A percentile compares a stretch with the other conserved stretches of the same genome.
These are phyloP conservation scores for Nakazawaea ambrosiae DNA, from an alignment of 805 yeast genomes.

Conservation along the genomic window DNA sequence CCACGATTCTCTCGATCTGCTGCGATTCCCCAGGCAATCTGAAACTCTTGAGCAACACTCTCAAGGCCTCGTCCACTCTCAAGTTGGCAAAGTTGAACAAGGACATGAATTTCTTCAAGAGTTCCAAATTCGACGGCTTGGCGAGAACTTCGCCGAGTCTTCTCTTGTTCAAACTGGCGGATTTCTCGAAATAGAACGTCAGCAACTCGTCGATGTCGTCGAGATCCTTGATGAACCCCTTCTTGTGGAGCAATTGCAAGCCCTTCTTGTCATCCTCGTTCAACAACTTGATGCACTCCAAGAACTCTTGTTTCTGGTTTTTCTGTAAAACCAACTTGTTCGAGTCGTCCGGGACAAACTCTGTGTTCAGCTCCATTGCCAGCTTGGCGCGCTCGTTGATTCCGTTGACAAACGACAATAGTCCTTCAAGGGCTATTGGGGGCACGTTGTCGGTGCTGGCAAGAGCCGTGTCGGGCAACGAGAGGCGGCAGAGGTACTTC, in stretches of 20 bases:
- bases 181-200: conserved; percentile 64
- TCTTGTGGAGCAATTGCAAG: conserved; percentile 51
- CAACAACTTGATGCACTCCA: conserved; percentile 66
- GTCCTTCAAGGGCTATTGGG: conserved; percentile 86
- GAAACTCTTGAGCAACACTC: conserved; percentile 74
- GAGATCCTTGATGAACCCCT: conserved; percentile 49
- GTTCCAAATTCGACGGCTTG: conserved; percentile 55
- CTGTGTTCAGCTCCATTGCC: conserved; percentile 11
- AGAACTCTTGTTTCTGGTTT: conserved; percentile 63
- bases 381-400: conserved; percentile 44
- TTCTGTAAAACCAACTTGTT: conserved; percentile 35
- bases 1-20: conserved; percentile 89
- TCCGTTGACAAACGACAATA: conserved; percentile 62
- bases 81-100: conserved; percentile 68
- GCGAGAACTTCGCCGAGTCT: conserved; percentile 82
- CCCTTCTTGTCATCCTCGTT: conserved; percentile 79
- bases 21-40: conserved; percentile 97
- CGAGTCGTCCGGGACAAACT: conserved; percentile 4
- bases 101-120: conserved; percentile 58
- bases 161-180: conserved; percentile 81
- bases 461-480: conserved; percentile 80
- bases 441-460: conserved; percentile 83
- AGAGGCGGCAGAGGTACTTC: conserved; percentile 65
- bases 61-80: conserved; percentile 89
- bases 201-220: conserved; percentile 61